A percentile compares a stretch with the other conserved stretches of the same genome.
phyloP scores from a whole-genome alignment of 495 filamentous ascomycete genomes.

The Delitschia confertaspora region DNA sequence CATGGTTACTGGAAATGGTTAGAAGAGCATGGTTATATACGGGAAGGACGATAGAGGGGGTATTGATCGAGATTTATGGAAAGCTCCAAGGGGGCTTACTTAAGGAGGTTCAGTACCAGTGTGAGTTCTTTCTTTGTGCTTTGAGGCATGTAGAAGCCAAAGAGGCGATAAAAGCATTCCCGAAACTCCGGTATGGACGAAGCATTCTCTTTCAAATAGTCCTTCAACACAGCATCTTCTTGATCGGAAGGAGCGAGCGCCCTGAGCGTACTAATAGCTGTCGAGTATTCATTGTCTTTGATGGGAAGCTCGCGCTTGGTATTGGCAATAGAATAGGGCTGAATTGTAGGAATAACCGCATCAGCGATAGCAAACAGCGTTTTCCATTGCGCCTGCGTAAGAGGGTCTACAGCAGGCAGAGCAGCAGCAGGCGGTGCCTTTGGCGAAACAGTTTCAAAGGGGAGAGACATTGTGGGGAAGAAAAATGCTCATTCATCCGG shows the following conservation, averaged over 20 bases:
- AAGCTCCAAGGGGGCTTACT: constrained; percentile 15
- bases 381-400: constrained; percentile 32
- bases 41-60: background rate
- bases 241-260: constrained; percentile 10
- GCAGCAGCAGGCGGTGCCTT: constrained; percentile 28
- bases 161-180: constrained; percentile 13
- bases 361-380: constrained; percentile 33
- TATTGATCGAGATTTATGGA: background rate
- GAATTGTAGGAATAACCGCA: constrained; percentile 31
- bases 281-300: constrained; percentile 25
- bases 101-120: constrained; percentile 28
- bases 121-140: constrained; percentile 21
- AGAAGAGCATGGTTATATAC: background rate
- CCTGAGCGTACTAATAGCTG: constrained; percentile 17
- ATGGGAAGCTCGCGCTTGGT: constrained; percentile 22
- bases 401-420: constrained; percentile 26
- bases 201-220: constrained; percentile 28
- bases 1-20: constrained; percentile 22
- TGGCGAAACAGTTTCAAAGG: constrained; percentile 13
- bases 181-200: constrained; percentile 28
- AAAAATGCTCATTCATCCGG: too few relatives aligned
- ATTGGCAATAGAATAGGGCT: constrained; percentile 18
- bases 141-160: constrained; percentile 24
- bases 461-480: constrained; percentile 15
- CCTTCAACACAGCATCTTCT: constrained; percentile 13